A percentile compares a stretch with the other conserved stretches of the same genome.
phyloP scores from a whole-genome alignment of 768 basidiomycete species.

The Hygrophorus pudorinus region DNA sequence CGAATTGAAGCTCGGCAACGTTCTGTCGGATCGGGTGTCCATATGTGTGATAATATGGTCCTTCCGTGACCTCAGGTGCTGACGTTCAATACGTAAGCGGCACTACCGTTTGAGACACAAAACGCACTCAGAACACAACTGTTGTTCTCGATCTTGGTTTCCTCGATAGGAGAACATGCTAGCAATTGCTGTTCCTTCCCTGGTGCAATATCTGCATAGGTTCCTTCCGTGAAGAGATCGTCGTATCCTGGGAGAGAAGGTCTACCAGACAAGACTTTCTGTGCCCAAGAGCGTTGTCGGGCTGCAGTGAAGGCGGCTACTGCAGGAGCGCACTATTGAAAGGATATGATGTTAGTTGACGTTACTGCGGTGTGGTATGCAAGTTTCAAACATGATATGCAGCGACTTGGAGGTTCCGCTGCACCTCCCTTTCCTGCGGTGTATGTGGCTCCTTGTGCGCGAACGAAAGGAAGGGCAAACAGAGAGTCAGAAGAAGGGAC shows the following conservation, averaged over 20 bases:
- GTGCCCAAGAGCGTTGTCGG: conserved; percentile 37
- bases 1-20: conserved; percentile 43
- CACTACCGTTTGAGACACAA: background rate
- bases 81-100: conserved; percentile 1
- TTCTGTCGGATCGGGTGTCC: conserved; percentile 45
- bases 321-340: conserved; percentile 38
- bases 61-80: conserved; percentile 43
- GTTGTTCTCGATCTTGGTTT: conserved; percentile 42
- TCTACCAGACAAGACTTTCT: conserved; percentile 30
- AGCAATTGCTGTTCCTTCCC: conserved; percentile 21
- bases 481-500: background rate
- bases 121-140: conserved; percentile 35
- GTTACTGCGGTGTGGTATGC: no score
- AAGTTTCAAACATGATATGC: conserved; percentile 36
- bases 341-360: no score
- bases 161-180: conserved; percentile 36
- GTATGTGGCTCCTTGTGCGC: conserved; percentile 37
- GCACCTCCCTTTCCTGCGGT: conserved; percentile 35
- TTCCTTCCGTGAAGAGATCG: conserved; percentile 31
- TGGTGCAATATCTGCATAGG: conserved; percentile 24
- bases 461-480: conserved; percentile 15
- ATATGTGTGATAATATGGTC: conserved; percentile 41
- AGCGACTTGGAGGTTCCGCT: conserved; percentile 39
- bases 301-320: conserved; percentile 41
- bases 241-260: conserved; percentile 29